Evolutionary conservation across 768 basidiomycete species (phyloP), one percentile per base, ranked within the genome.

Genomic region (Crassisporium funariophilum): DNA sequence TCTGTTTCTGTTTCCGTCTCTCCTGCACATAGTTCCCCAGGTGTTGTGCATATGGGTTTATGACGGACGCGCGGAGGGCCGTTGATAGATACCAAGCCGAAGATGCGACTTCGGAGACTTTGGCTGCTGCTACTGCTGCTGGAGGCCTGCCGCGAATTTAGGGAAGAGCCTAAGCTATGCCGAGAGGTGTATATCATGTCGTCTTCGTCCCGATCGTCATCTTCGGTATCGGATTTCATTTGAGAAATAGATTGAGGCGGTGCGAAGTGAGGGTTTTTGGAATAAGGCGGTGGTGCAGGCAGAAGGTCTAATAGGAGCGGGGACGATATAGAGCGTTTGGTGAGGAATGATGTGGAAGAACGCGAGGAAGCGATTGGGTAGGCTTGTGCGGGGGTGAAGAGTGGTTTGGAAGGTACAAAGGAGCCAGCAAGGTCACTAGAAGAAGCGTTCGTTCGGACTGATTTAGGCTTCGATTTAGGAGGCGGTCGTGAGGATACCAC

Each of bases 1-100:
- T 89, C 87, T 10, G 79, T 73, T 59, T 90, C 88, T 0, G 88
- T 88, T 60, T 90, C 87, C 0, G 88, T 88, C 66, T 89, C 87
- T 5, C 85, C 85, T 20, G 84, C 85, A 50, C 86, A 82, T 31
- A 69, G 57, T 44, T 70, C 70, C 2, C 76, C 84, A 13, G 78
- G 80, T 0, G 78, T 71, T 0, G 86, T 88, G n/a, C 79, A 84
- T 56, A 88, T 87, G 24, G 63, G 64, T 57, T 74, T 79, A 41
- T 70, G 61, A 21, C 67, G 70, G 13, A 61, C 58, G 19, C 70
- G 65, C 45, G 62, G 60, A 5, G 62, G 47, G 50, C 22, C 15
- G 51, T 39, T 42, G 34, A 40, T 38, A 1, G 53, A 50, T 2
- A 58, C 54, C 10, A 55, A 47, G 9, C 56, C 50, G 11, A 70